phyloP scores from a whole-genome alignment of 179 eudicot species.

The Beta lomatogona region DNA sequence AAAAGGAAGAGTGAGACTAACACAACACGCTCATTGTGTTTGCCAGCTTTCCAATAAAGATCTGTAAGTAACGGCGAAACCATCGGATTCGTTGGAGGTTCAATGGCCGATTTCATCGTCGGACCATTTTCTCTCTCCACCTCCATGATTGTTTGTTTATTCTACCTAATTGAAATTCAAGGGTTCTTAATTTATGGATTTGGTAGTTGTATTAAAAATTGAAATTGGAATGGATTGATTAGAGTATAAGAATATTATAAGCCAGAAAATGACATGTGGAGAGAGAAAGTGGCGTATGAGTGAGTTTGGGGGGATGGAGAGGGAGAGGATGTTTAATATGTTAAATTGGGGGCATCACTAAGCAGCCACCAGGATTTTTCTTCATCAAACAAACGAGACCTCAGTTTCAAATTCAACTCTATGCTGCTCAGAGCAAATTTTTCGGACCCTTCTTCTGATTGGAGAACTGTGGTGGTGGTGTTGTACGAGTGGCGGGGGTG shows the following conservation, averaged over 20 bases:
- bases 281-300: no score
- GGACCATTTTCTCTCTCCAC: constrained; percentile 40
- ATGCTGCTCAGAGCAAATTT: no score
- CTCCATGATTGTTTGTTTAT: constrained; percentile 33
- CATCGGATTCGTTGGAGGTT: constrained; percentile 87
- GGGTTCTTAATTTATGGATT: constrained; percentile 18
- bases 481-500: no score
- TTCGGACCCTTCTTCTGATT: no score
- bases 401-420: no score
- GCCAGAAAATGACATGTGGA: constrained; percentile 3
- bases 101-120: constrained; percentile 27
- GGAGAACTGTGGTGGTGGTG: no score
- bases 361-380: no score
- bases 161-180: constrained; percentile 12
- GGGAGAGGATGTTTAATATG: no score
- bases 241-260: background rate
- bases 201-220: background rate
- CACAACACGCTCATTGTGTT: constrained; percentile 89
- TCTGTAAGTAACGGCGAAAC: constrained; percentile 90
- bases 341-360: no score
- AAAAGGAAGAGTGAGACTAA: constrained; percentile 31
- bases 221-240: background rate
- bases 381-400: no score
- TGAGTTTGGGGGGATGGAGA: no score
- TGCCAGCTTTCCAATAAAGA: constrained; percentile 96